Conservation (phyloP, 2,329 filamentous ascomycete genomes). For the Albophoma yamanashiensis region DNA sequence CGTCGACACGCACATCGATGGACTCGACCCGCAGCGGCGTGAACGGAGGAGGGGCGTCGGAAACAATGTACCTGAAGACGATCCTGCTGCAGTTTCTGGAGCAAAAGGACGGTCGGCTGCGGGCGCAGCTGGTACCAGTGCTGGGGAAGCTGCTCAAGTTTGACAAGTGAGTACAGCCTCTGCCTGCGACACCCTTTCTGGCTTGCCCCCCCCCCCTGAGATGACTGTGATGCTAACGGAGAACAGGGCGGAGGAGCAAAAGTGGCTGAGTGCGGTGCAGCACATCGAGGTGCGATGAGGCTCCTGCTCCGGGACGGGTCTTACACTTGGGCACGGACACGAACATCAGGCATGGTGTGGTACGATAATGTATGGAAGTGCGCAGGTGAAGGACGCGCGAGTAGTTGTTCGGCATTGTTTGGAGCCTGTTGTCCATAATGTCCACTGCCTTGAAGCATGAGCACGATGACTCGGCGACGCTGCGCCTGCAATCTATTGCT, state of each 20-base stretch:
- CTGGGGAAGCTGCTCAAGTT: constrained; percentile 67
- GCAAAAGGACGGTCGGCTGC: constrained; percentile 66
- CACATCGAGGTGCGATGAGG: constrained; percentile 28
- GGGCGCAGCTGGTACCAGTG: constrained; percentile 67
- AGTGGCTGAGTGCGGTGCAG: constrained; percentile 70
- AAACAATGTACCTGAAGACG: constrained; percentile 65
- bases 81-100: constrained; percentile 74
- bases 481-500: too few relatives aligned
- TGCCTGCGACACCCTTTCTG: too few relatives aligned
- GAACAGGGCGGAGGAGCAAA: constrained; percentile 60
- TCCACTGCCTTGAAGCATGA: neutral
- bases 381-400: neutral
- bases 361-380: neutral
- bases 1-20: constrained; percentile 31
- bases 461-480: too few relatives aligned
- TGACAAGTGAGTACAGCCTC: constrained; percentile 49
- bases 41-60: constrained; percentile 17
- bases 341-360: neutral
- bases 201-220: neutral
- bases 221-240: constrained; percentile 8
- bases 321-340: neutral
- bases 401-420: neutral
- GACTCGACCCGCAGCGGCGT: constrained; percentile 25
- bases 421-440: neutral
- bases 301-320: neutral